phyloP scores from a whole-genome alignment of 306 rosid genomes.

The Cajanus cajan region DNA sequence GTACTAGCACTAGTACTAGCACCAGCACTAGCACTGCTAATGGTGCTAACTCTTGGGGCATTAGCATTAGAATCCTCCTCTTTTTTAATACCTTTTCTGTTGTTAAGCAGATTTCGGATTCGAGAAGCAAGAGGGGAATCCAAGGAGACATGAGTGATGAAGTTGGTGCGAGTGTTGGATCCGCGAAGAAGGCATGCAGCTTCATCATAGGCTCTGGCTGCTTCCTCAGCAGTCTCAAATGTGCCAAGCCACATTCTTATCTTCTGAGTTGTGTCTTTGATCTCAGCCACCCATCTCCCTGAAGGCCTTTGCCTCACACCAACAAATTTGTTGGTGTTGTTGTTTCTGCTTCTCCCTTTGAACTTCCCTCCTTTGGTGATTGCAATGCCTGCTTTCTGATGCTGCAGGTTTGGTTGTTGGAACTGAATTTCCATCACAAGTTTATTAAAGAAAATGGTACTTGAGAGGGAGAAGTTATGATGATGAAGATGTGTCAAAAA shows the following conservation, averaged over 20 bases:
- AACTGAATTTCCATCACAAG: constrained; percentile 71
- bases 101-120: constrained; percentile 65
- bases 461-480: neutral
- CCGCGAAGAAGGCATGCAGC: constrained; percentile 98
- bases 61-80: constrained; percentile 8
- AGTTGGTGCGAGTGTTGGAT: constrained; percentile 83
- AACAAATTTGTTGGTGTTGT: constrained; percentile 62
- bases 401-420: constrained; percentile 43
- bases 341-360: constrained; percentile 58
- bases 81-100: constrained; percentile 40
- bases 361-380: constrained; percentile 38
- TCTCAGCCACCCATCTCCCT: constrained; percentile 99
- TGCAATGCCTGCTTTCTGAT: constrained; percentile 32
- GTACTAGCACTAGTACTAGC: neutral
- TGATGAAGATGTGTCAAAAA: neutral
- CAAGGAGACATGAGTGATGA: constrained; percentile 68
- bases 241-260: constrained; percentile 99
- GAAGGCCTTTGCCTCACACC: constrained; percentile 97
- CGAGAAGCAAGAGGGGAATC: constrained; percentile 89
- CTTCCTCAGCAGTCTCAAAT: constrained; percentile 93
- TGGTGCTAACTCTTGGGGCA: neutral
- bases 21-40: neutral
- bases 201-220: constrained; percentile 93
- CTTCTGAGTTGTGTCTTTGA: constrained; percentile 87
- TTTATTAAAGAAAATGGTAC: constrained; percentile 1